phyloP scores from a whole-genome alignment of 2,329 filamentous ascomycete species.

The Ceratocystiopsis sp. region DNA sequence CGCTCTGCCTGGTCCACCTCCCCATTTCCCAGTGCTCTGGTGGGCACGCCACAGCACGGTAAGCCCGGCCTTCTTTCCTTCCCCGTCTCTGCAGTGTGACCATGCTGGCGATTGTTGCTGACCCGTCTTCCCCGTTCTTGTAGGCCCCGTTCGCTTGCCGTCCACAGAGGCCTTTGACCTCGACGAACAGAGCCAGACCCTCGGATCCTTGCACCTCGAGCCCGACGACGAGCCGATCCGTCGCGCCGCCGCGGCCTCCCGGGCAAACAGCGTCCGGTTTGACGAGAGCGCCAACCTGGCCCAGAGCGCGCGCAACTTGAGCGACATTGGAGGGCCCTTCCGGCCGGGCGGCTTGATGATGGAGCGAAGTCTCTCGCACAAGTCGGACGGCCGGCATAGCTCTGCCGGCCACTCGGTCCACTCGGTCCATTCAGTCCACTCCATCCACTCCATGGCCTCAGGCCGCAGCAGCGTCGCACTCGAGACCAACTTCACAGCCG shows the following conservation, averaged over 20 bases:
- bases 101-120: not conserved
- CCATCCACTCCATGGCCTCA: constrained; percentile 53
- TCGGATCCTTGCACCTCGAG: constrained; percentile 71
- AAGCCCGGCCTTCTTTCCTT: constrained; percentile 16
- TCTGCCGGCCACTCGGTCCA: constrained; percentile 63
- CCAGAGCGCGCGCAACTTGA: constrained; percentile 64
- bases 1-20: constrained; percentile 86
- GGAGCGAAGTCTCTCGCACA: constrained; percentile 83
- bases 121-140: not conserved
- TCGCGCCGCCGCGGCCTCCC: constrained; percentile 61
- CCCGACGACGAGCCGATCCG: constrained; percentile 73
- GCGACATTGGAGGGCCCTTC: constrained; percentile 55
- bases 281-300: constrained; percentile 83
- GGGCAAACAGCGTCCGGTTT: constrained; percentile 93
- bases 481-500: constrained; percentile 51
- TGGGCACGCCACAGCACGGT: constrained; percentile 80
- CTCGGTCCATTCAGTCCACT: constrained; percentile 42
- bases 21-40: constrained; percentile 73
- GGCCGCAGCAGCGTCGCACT: constrained; percentile 77
- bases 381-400: constrained; percentile 87
- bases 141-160: constrained; percentile 65
- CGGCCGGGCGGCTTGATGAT: constrained; percentile 72
- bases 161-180: constrained; percentile 80
- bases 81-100: not conserved
- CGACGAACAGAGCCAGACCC: constrained; percentile 68